Evolutionary conservation across 2,329 filamentous ascomycete species (phyloP).

Genomic region (Cytospora piceicola): DNA sequence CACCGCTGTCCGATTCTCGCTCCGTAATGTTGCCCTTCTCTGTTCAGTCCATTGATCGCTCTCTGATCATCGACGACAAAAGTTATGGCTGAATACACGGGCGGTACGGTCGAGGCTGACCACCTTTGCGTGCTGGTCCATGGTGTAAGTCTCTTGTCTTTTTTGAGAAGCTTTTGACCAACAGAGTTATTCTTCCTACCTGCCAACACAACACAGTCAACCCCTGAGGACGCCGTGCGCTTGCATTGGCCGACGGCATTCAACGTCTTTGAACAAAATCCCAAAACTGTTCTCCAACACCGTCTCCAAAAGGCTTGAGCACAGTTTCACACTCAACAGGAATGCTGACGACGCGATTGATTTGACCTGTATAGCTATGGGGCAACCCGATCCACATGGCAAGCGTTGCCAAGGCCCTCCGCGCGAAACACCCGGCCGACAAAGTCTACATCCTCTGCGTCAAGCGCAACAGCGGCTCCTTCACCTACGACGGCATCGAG

Average conservation of each 20-base stretch:
- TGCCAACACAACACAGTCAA: neutral
- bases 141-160: conserved; percentile 57
- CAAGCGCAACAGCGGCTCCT: conserved; percentile 73
- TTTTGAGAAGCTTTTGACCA: neutral
- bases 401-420: conserved; percentile 68
- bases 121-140: conserved; percentile 81
- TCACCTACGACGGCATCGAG: conserved; percentile 73
- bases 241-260: conserved; percentile 14
- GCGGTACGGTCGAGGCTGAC: conserved; percentile 59
- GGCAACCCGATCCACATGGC: conserved; percentile 76
- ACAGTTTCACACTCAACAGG: neutral
- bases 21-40: conserved; percentile 37
- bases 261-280: neutral
- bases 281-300: too few relatives aligned
- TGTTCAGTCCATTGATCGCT: conserved; percentile 41
- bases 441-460: conserved; percentile 71
- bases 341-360: conserved; percentile 24
- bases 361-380: conserved; percentile 61
- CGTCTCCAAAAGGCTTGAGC: neutral
- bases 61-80: conserved; percentile 37
- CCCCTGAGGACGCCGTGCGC: conserved; percentile 16
- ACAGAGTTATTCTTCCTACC: neutral
- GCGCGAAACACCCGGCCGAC: conserved; percentile 63
- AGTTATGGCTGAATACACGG: conserved; percentile 51
- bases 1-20: conserved; percentile 4